Conservation (phyloP, 306 rosid species). For the Sicyos edulis region DNA sequence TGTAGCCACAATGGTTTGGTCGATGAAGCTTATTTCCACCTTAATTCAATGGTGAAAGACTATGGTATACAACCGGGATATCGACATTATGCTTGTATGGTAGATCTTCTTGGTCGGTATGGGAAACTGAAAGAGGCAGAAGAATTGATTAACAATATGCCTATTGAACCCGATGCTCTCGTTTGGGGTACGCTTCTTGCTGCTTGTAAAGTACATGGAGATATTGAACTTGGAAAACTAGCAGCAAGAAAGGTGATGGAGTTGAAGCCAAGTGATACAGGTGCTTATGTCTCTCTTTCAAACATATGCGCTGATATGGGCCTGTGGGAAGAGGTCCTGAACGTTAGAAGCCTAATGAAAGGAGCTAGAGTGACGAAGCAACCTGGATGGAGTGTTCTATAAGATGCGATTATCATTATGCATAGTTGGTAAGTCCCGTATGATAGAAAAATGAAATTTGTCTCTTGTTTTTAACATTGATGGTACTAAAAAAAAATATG, state of each 20-base stretch:
- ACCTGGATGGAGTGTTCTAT: slow-evolving; percentile 62
- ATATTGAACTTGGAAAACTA: slow-evolving; percentile 60
- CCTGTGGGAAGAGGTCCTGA: slow-evolving; percentile 59
- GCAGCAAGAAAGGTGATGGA: slow-evolving; percentile 56
- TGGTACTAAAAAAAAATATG: no score
- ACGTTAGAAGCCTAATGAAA: slow-evolving; percentile 50
- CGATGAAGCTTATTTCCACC: slow-evolving; percentile 62
- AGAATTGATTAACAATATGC: slow-evolving; percentile 20
- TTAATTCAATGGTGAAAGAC: slow-evolving; percentile 53
- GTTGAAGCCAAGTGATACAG: slow-evolving; percentile 49
- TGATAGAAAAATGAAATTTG: no score
- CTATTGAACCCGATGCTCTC: slow-evolving; percentile 47
- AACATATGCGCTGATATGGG: slow-evolving; percentile 72
- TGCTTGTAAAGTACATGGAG: slow-evolving; percentile 65
- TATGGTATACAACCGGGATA: slow-evolving; percentile 44
- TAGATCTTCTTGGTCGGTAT: slow-evolving; percentile 68
- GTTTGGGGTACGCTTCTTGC: slow-evolving; percentile 66
- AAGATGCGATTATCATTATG: not conserved
- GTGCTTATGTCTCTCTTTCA: slow-evolving; percentile 55
- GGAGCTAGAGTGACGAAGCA: slow-evolving; percentile 50
- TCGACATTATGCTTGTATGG: slow-evolving; percentile 68
- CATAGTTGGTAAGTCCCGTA: not conserved
- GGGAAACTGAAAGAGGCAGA: slow-evolving; percentile 67
- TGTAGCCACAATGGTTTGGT: slow-evolving; percentile 67
- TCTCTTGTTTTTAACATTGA: no score